Base-by-base conservation (phyloP, 164 flowering plant genomes). In the Vitis rotundifolia region DNA sequence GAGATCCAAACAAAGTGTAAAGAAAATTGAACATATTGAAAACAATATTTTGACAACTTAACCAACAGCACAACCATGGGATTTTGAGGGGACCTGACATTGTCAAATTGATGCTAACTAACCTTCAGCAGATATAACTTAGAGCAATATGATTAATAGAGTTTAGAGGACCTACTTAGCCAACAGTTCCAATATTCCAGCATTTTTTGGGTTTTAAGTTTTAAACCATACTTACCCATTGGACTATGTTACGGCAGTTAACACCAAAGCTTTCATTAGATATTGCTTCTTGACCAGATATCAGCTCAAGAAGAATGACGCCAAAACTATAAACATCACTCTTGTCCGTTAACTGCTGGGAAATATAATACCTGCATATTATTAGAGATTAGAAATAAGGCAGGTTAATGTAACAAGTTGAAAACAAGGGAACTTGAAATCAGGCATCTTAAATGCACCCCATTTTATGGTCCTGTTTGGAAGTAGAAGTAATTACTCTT, bases 241-340 rank as follows among this genome's bases (percentile, higher is more conserved):
- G 97, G 71, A 96, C 97, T 54, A 96, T 93, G 77, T 93, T 91
- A n/a, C 98, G 91, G 79, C 92, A 89, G 77, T 87, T 84, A 3
- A 77, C 78, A 44, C 98, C 98, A 77, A 96, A 93, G 82, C 81
- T 90, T 80, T 91, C 97, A 72, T 86, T 91, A 19, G 99, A 96
- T 71, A 96, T 88, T 4, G 99, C 97, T 82, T 96, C 95, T 71
- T 87, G 91, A 49, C 99, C 99, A 22, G 99, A 91, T 65, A 96
- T 89, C 71, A 96, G 80, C 84, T 96, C 99, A 11, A 96, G 89
- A 63, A 96, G 97, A 76, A 95, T 93, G 73, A 95, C 98, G 37
- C 99, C 99, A 75, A 95, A 95, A 81, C 99, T 95, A 67, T 93
- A 95, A 9, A 93, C 91, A 71, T 95, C 99, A 56, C 98, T 95